Evolutionary conservation across 139 green algal species (phyloP).

Genomic region (Spirogloea muscicola): DNA sequence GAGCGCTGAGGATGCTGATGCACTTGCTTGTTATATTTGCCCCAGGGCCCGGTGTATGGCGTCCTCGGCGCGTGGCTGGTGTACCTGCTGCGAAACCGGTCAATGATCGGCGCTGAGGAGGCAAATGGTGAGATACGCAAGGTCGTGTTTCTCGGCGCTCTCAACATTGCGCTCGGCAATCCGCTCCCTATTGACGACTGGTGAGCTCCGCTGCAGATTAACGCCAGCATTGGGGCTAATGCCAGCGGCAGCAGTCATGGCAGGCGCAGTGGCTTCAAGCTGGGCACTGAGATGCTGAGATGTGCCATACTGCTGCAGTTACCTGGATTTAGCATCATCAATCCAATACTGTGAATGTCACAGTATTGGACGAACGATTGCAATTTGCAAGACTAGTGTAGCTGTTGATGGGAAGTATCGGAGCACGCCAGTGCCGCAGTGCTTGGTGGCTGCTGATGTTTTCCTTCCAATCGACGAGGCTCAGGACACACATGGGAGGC

Average conservation of each 20-base stretch:
- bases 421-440: background rate
- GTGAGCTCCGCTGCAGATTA: conserved; percentile 2
- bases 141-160: conserved; percentile 1
- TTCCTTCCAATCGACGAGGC: background rate
- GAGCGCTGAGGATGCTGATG: background rate
- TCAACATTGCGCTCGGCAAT: conserved; percentile 20
- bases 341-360: too few relatives aligned
- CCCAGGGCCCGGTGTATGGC: conserved; percentile 29
- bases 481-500: conserved; percentile 11
- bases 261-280: too few relatives aligned
- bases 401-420: background rate
- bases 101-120: conserved; percentile 21
- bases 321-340: too few relatives aligned
- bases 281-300: too few relatives aligned
- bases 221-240: too few relatives aligned
- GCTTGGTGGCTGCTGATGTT: background rate
- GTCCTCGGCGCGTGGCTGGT: conserved; percentile 5
- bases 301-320: too few relatives aligned
- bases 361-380: background rate
- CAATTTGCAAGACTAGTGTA: too few relatives aligned
- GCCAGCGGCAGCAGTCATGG: too few relatives aligned
- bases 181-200: conserved; percentile 23
- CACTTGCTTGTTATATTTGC: background rate
- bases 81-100: conserved; percentile 33
- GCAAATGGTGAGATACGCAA: conserved; percentile 7